Percentiles rank a stretch among this genome's conserved stretches.
phyloP scores from a whole-genome alignment of 2,329 filamentous ascomycete species.

The Venturia asperata region DNA sequence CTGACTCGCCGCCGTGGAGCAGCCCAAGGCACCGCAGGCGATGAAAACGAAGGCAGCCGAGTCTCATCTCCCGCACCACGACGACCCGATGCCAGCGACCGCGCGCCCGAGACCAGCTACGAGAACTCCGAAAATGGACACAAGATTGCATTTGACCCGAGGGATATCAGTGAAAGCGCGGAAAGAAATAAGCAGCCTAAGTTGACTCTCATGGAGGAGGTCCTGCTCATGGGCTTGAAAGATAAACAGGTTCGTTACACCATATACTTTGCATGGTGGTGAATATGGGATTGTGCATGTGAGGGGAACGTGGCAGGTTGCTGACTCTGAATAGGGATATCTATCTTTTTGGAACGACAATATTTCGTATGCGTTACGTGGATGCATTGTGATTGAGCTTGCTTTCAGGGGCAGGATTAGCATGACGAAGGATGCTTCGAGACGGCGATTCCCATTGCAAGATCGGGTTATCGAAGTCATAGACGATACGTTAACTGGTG shows the following conservation, averaged over 20 bases:
- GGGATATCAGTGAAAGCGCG: constrained; percentile 93
- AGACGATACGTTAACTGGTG: constrained; percentile 91
- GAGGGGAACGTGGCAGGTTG: background rate
- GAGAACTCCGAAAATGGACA: constrained; percentile 89
- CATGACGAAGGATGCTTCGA: constrained; percentile 95
- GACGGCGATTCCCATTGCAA: constrained; percentile 84
- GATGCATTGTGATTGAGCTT: constrained; percentile 96
- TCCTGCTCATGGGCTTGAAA: constrained; percentile 89
- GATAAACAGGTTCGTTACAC: constrained; percentile 78
- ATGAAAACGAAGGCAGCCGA: constrained; percentile 57
- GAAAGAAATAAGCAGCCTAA: constrained; percentile 98
- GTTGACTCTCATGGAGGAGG: constrained; percentile 97
- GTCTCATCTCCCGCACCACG: constrained; percentile 58
- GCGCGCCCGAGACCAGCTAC: constrained; percentile 71
- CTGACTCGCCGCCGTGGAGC: constrained; percentile 63
- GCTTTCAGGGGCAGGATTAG: constrained; percentile 92
- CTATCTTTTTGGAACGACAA: constrained; percentile 99
- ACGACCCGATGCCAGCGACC: constrained; percentile 49
- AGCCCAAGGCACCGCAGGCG: constrained; percentile 48
- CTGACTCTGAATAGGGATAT: constrained; percentile 60
- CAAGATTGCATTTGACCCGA: constrained; percentile 95
- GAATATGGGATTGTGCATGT: background rate
- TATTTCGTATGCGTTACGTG: constrained; percentile 94
- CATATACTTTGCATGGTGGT: background rate
- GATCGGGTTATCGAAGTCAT: constrained; percentile 95